These are phyloP conservation scores for Ceratobasidium papillatum DNA, from an alignment of 1,284 basidiomycete genomes.

Conservation along the genomic window DNA sequence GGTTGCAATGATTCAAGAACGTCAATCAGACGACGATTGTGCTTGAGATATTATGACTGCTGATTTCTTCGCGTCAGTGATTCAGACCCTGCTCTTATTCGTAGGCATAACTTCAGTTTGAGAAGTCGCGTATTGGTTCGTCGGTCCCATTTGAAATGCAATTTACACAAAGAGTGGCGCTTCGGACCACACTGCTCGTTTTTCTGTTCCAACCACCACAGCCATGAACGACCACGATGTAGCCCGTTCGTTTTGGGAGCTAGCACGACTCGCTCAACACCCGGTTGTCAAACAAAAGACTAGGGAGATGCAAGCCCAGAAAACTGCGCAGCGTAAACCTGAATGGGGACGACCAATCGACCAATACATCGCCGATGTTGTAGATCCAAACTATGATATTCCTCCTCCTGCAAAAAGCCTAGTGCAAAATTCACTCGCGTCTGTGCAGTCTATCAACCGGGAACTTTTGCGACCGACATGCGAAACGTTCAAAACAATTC, in stretches of 20 bases:
- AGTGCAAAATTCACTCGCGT: not conserved
- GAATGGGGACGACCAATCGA: slow-evolving; percentile 21
- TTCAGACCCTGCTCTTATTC: too few species aligned
- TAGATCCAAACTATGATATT: not conserved
- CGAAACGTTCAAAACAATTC: slow-evolving; percentile 2
- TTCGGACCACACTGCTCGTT: not conserved
- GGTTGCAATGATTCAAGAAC: too few species aligned
- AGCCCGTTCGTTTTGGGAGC: not conserved
- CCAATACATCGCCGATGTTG: not conserved
- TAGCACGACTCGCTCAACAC: not conserved
- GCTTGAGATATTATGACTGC: too few species aligned
- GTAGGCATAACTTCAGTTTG: too few species aligned
- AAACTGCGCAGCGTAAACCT: not conserved
- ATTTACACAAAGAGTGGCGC: not conserved
- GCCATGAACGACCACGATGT: not conserved
- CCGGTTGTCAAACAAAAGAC: not conserved
- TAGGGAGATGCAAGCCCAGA: not conserved
- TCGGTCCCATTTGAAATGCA: not conserved
- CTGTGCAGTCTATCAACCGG: not conserved
- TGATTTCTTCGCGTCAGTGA: too few species aligned
- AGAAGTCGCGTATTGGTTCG: too few species aligned
- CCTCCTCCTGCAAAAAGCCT: not conserved
- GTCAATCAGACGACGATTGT: too few species aligned
- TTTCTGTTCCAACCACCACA: not conserved
- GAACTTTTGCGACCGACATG: not conserved